Percentiles rank a stretch among this genome's conserved stretches.
phyloP scores from a whole-genome alignment of 257 asterid species.

The Forsythia suspensa region DNA sequence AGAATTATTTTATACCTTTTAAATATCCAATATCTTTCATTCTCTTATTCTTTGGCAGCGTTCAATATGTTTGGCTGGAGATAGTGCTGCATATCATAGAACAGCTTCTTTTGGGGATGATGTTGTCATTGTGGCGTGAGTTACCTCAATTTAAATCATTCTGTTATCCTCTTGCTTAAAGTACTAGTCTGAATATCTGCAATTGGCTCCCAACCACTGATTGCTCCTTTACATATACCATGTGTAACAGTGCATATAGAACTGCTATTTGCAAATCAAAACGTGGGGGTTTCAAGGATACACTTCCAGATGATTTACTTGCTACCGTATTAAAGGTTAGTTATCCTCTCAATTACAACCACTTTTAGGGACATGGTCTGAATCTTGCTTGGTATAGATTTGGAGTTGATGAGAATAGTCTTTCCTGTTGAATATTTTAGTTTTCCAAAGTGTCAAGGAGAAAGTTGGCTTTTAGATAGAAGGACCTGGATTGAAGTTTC shows the following conservation, averaged over 20 bases:
- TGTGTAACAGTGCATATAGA: constrained; percentile 65
- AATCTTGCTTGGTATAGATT: background rate
- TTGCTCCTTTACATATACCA: background rate
- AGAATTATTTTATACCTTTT: background rate
- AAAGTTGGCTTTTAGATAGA: background rate
- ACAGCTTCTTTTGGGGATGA: constrained; percentile 63
- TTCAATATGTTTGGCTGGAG: constrained; percentile 65
- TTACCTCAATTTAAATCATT: constrained; percentile 23
- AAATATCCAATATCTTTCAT: background rate
- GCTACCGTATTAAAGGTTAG: constrained; percentile 84
- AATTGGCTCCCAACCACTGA: background rate
- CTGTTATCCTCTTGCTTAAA: background rate
- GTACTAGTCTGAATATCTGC: background rate
- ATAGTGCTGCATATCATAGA: constrained; percentile 25
- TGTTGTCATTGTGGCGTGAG: constrained; percentile 92
- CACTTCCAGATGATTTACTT: constrained; percentile 88
- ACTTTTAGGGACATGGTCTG: background rate
- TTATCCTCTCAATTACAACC: background rate
- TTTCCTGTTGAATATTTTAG: background rate
- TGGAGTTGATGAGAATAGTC: background rate
- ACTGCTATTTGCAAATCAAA: constrained; percentile 87
- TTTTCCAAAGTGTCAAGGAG: background rate
- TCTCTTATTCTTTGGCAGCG: constrained; percentile 40
- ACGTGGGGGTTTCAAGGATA: constrained; percentile 91
- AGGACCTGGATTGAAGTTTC: background rate